Evolutionary conservation across 2,329 filamentous ascomycete species (phyloP).

Genomic region (Pseudonectria buxi): DNA sequence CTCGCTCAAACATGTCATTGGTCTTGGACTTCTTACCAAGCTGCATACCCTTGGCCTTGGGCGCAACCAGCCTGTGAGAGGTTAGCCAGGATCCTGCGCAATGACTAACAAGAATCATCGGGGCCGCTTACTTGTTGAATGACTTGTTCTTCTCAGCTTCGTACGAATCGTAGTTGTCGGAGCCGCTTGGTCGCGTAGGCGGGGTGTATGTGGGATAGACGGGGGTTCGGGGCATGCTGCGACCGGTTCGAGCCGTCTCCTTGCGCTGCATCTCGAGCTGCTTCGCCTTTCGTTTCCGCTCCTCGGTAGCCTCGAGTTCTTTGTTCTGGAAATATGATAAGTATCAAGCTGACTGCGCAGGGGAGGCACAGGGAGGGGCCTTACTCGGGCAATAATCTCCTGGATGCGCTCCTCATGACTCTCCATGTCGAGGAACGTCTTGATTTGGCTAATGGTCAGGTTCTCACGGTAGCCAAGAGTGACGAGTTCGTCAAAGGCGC

Average conservation of each 20-base stretch:
- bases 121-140: slow-evolving; percentile 60
- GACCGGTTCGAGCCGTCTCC: slow-evolving; percentile 75
- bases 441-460: slow-evolving; percentile 92
- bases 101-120: background rate
- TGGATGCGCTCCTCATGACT: slow-evolving; percentile 98
- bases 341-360: slow-evolving; percentile 5
- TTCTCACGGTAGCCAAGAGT: slow-evolving; percentile 96
- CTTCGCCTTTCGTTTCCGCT: slow-evolving; percentile 97
- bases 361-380: slow-evolving; percentile 14
- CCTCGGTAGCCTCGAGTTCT: slow-evolving; percentile 94
- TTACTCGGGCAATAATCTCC: slow-evolving; percentile 87
- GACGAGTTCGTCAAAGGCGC: slow-evolving; percentile 94
- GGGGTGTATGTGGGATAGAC: slow-evolving; percentile 86
- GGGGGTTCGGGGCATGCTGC: slow-evolving; percentile 64
- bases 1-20: slow-evolving; percentile 93
- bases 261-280: slow-evolving; percentile 98
- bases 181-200: slow-evolving; percentile 63
- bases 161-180: slow-evolving; percentile 86
- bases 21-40: slow-evolving; percentile 98
- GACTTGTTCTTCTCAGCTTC: slow-evolving; percentile 96
- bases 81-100: slow-evolving; percentile 5
- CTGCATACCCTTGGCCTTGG: slow-evolving; percentile 97
- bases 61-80: slow-evolving; percentile 47
- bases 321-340: slow-evolving; percentile 64
- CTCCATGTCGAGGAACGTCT: slow-evolving; percentile 99